phyloP scores from a whole-genome alignment of 768 basidiomycete species.

The Macrolepiota fuliginosa region DNA sequence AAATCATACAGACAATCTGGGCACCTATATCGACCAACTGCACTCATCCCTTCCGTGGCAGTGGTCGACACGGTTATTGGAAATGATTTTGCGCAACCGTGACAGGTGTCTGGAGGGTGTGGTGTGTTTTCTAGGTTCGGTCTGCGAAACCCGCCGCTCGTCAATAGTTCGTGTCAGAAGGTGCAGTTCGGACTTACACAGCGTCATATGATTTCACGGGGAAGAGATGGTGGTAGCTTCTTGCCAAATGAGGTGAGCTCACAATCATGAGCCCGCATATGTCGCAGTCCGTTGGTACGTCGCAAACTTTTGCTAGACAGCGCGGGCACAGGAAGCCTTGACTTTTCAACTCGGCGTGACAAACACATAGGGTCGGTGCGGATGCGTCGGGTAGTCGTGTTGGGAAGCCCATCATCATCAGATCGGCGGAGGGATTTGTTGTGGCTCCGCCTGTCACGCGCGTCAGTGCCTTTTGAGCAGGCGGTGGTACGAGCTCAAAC shows the following conservation, averaged over 20 bases:
- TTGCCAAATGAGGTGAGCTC: slow-evolving; percentile 92
- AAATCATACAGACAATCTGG: slow-evolving; percentile 85
- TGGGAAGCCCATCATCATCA: slow-evolving; percentile 99
- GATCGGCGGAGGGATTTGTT: slow-evolving; percentile 71
- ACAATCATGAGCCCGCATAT: slow-evolving; percentile 98
- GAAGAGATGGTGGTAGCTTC: slow-evolving; percentile 95
- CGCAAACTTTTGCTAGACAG: slow-evolving; percentile 91
- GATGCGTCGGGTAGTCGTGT: slow-evolving; percentile 84
- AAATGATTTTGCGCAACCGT: slow-evolving; percentile 78
- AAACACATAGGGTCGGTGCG: slow-evolving; percentile 84
- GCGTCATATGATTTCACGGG: slow-evolving; percentile 85
- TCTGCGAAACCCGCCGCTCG: slow-evolving; percentile 15
- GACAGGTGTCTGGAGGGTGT: slow-evolving; percentile 48
- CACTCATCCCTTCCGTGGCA: slow-evolving; percentile 69
- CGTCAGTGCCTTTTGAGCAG: slow-evolving; percentile 66
- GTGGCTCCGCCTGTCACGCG: slow-evolving; percentile 40
- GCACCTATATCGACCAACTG: slow-evolving; percentile 86
- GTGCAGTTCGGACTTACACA: slow-evolving; percentile 56
- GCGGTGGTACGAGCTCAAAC: slow-evolving; percentile 94
- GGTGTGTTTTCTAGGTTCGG: slow-evolving; percentile 40
- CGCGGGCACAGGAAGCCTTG: slow-evolving; percentile 95
- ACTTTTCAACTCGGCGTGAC: slow-evolving; percentile 89
- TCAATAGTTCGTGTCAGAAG: slow-evolving; percentile 3
- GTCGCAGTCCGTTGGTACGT: slow-evolving; percentile 97
- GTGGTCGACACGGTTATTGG: slow-evolving; percentile 37